Percentiles rank a stretch among this genome's conserved stretches.
Conservation (phyloP, 2,329 filamentous ascomycete genomes). For the Corinectria fuckeliana region DNA sequence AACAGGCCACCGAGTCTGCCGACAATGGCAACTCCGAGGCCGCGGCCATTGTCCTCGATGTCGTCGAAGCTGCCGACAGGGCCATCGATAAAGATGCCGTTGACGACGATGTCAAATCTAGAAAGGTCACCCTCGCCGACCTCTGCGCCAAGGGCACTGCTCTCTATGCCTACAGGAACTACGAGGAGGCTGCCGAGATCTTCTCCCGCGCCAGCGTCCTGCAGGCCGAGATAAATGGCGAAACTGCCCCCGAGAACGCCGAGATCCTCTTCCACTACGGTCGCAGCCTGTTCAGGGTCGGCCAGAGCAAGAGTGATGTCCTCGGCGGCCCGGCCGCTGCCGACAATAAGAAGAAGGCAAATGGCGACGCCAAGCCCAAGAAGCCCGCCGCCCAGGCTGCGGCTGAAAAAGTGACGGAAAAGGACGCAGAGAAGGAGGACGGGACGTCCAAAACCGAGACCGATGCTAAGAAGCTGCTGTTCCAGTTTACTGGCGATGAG, state of each 20-base stretch:
- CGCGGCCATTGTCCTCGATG: slow-evolving; percentile 24
- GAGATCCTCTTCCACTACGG: slow-evolving; percentile 96
- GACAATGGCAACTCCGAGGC: slow-evolving; percentile 26
- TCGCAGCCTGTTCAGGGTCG: slow-evolving; percentile 90
- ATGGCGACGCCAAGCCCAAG: slow-evolving; percentile 42
- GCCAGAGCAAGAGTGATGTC: slow-evolving; percentile 92
- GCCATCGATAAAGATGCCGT: slow-evolving; percentile 33
- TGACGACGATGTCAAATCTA: slow-evolving; percentile 54
- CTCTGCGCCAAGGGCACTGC: slow-evolving; percentile 81
- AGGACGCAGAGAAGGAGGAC: slow-evolving; percentile 49
- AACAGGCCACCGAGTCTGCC: slow-evolving; percentile 21
- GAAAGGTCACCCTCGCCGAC: slow-evolving; percentile 74
- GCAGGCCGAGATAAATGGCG: slow-evolving; percentile 90
- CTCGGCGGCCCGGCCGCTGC: slow-evolving; percentile 79
- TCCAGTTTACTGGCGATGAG: slow-evolving; percentile 93
- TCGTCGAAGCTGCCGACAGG: slow-evolving; percentile 11
- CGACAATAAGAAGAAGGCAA: slow-evolving; percentile 53
- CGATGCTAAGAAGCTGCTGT: slow-evolving; percentile 73
- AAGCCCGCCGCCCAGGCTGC: slow-evolving; percentile 48
- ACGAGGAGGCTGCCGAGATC: slow-evolving; percentile 81
- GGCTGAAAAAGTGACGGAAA: slow-evolving; percentile 53
- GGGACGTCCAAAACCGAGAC: slow-evolving; percentile 45
- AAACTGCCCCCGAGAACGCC: slow-evolving; percentile 88
- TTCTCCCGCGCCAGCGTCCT: slow-evolving; percentile 90
- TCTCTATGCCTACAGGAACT: slow-evolving; percentile 89